Base-by-base conservation (phyloP, 176 grass and related monocot genomes). In the Triticum urartu region DNA sequence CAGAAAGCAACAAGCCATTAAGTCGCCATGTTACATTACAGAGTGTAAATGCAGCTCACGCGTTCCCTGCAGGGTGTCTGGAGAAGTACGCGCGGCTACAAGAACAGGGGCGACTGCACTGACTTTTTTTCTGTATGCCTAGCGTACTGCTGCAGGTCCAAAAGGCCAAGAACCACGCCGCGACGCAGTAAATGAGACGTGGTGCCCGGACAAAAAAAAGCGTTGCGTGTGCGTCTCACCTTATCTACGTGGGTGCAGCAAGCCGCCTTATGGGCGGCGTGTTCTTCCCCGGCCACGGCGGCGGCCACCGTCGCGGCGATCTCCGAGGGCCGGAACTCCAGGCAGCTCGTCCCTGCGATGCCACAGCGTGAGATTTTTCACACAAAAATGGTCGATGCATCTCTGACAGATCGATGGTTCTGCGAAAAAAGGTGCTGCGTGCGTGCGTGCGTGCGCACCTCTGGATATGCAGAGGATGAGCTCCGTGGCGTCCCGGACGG, bases 271-370 rank as follows among this genome's bases (percentile, higher is more conserved):
- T 43, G 73, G 73, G 83, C 85, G 25, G 74, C 20, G 67, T 43
- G 78, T 21, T 76, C 85, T 85, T 91, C 97, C 70, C 87, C 90
- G 35, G 56, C 64, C n/a, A 90, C 87, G 32, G 81, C 70, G 33
- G 90, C 62, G 64, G 91, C 97, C 47, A 91, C 83, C 13, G 97
- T 83, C 13, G 89, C 94, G 25, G 97, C 97, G 68, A 97, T 90
- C 85, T 91, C 94, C 2, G 97, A 99, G 7, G 97, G 97, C 81
- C 78, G 85, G 72, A 97, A 97, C 6, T 36, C 87, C 6, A 94
- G 4, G 91, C 87, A 99, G 64, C 76, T 39, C 30, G 85, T 89
- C 4, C 92, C 97, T 99, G 97, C 47, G 30, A 75, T 68, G 11
- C 4, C 8, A 39, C 22, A 5, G 24, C 18, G 33, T 83, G 24